Percentiles rank a stretch among this genome's conserved stretches.
phyloP scores from a whole-genome alignment of 2,329 filamentous ascomycete genomes.

The Talaromyces sp. region DNA sequence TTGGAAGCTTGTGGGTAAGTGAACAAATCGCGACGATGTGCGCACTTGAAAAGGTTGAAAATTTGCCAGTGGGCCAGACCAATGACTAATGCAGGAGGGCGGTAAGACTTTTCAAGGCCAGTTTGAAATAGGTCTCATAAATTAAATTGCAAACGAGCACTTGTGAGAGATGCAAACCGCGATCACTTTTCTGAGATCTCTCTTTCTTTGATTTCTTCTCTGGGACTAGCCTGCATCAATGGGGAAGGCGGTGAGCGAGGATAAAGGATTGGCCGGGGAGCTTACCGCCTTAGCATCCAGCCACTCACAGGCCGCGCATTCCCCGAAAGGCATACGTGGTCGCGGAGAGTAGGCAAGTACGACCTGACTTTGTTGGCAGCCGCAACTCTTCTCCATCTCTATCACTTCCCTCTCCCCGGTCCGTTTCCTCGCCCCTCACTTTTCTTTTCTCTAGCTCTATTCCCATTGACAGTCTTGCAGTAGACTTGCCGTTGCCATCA shows the following conservation, averaged over 20 bases:
- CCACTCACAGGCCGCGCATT: slow-evolving; percentile 1
- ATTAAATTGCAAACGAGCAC: background rate
- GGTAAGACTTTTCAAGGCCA: background rate
- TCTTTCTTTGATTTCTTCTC: slow-evolving; percentile 8
- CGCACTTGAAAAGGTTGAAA: background rate
- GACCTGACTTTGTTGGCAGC: background rate
- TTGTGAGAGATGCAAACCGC: background rate
- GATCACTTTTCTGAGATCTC: slow-evolving; percentile 2
- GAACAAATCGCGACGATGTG: background rate
- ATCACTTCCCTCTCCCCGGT: slow-evolving; percentile 15
- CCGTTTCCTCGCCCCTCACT: slow-evolving; percentile 11
- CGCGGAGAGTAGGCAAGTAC: slow-evolving; percentile 20
- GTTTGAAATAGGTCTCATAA: background rate
- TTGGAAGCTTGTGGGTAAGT: slow-evolving; percentile 1
- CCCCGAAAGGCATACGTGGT: slow-evolving; percentile 20
- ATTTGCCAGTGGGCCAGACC: background rate
- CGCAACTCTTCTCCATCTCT: background rate
- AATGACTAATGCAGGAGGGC: background rate
- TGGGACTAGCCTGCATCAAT: slow-evolving; percentile 5
- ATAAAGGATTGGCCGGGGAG: background rate
- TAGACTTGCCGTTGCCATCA: slow-evolving; percentile 36
- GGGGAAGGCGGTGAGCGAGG: slow-evolving; percentile 6
- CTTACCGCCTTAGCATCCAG: background rate
- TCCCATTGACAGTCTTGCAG: background rate
- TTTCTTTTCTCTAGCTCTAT: slow-evolving; percentile 7